Conservation (phyloP, 164 flowering plant genomes). For the Akebia trifoliata region DNA sequence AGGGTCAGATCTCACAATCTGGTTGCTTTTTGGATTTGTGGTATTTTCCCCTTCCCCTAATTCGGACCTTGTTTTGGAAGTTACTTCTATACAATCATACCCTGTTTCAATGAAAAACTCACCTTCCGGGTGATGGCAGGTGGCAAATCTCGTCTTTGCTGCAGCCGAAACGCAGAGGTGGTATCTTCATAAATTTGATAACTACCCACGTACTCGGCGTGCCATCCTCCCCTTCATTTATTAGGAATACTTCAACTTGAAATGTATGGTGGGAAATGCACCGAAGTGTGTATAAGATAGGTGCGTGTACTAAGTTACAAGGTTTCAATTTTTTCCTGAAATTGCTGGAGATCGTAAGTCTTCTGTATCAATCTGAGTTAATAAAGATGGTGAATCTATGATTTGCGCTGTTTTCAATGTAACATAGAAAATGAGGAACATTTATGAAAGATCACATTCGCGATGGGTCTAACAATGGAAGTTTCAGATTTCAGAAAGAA, state of each 20-base stretch:
- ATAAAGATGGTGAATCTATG: too few species aligned
- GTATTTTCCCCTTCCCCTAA: constrained; percentile 28
- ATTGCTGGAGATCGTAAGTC: neutral
- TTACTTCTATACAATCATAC: neutral
- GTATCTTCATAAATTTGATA: constrained; percentile 70
- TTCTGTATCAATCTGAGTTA: too few species aligned
- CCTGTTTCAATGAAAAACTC: neutral
- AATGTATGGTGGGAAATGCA: too few species aligned
- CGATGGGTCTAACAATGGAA: too few species aligned
- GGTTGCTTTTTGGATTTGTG: constrained; percentile 78
- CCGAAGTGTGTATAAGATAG: neutral
- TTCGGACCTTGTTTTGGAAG: neutral
- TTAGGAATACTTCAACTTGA: constrained; percentile 17
- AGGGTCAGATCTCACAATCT: constrained; percentile 62
- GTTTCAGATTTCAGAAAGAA: too few species aligned
- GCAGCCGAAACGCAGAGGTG: constrained; percentile 85
- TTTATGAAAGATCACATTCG: too few species aligned
- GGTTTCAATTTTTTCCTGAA: neutral
- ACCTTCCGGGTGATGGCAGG: constrained; percentile 40
- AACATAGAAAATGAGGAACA: neutral
- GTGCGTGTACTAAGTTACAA: neutral
- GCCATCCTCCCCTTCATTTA: constrained; percentile 68
- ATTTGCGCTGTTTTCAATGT: neutral
- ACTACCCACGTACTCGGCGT: constrained; percentile 58
- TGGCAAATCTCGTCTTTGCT: constrained; percentile 60